Evolutionary conservation across 2,329 filamentous ascomycete species (phyloP).

Genomic region (Stromatinia cepivora): DNA sequence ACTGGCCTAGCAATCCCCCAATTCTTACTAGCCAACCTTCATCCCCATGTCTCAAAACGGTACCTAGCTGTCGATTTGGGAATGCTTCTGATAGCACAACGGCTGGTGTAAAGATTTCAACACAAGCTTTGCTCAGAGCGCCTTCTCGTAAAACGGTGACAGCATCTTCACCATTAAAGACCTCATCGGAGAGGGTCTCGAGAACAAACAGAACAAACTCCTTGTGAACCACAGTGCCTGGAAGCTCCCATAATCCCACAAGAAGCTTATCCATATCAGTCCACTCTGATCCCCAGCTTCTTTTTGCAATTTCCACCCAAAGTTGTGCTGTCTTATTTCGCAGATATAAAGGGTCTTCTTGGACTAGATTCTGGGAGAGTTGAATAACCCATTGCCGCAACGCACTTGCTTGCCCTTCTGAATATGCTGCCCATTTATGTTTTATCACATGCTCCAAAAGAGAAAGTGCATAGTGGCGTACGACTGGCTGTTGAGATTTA

Average conservation of each 20-base stretch:
- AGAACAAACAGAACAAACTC: conserved; percentile 85
- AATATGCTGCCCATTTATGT: conserved; percentile 78
- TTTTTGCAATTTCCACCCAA: conserved; percentile 93
- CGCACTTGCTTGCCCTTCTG: conserved; percentile 62
- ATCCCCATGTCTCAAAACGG: conserved; percentile 69
- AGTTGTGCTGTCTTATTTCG: conserved; percentile 92
- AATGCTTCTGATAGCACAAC: conserved; percentile 73
- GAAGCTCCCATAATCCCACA: conserved; percentile 76
- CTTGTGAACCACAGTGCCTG: conserved; percentile 65
- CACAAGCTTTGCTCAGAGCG: conserved; percentile 81
- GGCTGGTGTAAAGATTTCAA: conserved; percentile 88
- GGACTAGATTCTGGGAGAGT: conserved; percentile 70
- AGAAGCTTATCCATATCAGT: conserved; percentile 88
- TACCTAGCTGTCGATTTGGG: conserved; percentile 64
- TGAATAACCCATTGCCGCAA: conserved; percentile 76
- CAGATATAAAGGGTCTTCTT: conserved; percentile 76
- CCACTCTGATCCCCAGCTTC: conserved; percentile 91
- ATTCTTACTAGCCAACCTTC: conserved; percentile 88
- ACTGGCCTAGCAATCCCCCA: conserved; percentile 71
- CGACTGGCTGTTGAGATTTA: conserved; percentile 70
- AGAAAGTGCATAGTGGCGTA: conserved; percentile 91
- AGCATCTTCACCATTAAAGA: conserved; percentile 88
- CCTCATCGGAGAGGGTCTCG: conserved; percentile 89
- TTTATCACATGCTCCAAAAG: conserved; percentile 87
- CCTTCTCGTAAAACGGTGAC: conserved; percentile 81